Evolutionary conservation across 495 filamentous ascomycete species (phyloP), one percentile per base, ranked within the genome.

Genomic region (Penicillium daleae): DNA sequence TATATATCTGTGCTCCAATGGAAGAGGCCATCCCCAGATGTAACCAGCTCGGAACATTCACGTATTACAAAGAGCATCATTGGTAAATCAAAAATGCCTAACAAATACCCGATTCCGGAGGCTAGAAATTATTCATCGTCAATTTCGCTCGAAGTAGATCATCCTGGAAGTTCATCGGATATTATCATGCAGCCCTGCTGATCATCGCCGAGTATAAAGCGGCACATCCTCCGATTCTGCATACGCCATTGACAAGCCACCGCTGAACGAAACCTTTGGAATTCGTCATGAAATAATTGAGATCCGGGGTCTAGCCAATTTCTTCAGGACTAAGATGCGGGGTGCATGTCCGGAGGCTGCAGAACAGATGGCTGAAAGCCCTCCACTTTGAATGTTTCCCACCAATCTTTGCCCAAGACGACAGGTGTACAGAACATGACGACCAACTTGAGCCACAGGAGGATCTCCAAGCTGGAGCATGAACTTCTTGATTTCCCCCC

Each of bases 171-270:
- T 12, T 7, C 9, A 8, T 46, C 42, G 42, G 42, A 46, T 46
- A 46, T 46, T 46, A 39, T 46, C 42, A 6, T 22, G 27, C 31
- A 29, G 10, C 26, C 29, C 53, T 35, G 65, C 60, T 61, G 60
- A 66, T 66, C 66, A 63, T 66, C 53, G n/a, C 66, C 54, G 24
- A 29, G 54, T 69, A 21, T 12, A 63, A 54, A 63, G 51, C 63
- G 66, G 66, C 19, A 21, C 15, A n/a, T 1, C 19, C 54, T 63
- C 66, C 66, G 66, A 24, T n/a, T 27, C 19, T 31, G 29, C 29
- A 31, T 31, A 31, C 29, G 29, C 29, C 29, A 7, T 31, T 4
- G 3, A 31, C 29, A 31, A 31, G 5, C n/a, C 32, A 19, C 19
- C 4, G 9, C 19, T n/a, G 42, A 27, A n/a, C 1, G 6, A 24